Percentiles rank a stretch among this genome's conserved stretches.
Evolutionary conservation across 208 protist species (phyloP).

Genomic region (Leishmania lainsoni): DNA sequence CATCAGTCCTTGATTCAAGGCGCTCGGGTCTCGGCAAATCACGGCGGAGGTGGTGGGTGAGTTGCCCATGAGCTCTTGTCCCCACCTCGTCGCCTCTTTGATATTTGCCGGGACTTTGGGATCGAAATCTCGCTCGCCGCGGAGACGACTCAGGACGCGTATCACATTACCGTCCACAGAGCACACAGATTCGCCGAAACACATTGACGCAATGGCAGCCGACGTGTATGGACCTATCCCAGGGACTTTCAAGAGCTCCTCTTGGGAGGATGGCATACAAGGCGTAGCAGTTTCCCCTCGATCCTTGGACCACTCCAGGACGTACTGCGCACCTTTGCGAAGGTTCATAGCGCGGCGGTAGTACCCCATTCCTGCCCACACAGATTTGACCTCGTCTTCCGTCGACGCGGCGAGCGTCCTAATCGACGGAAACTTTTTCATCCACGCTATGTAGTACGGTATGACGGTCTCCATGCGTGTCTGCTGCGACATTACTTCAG

Average conservation of each 20-base stretch:
- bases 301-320: constrained; percentile 49
- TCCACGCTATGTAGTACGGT: constrained; percentile 89
- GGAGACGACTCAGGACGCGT: constrained; percentile 89
- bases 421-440: constrained; percentile 86
- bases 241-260: constrained; percentile 75
- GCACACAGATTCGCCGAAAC: constrained; percentile 69
- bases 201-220: constrained; percentile 92
- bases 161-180: constrained; percentile 94
- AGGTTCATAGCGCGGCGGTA: constrained; percentile 91
- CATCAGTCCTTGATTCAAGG: constrained; percentile 94
- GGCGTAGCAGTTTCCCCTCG: constrained; percentile 4
- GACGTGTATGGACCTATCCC: constrained; percentile 95
- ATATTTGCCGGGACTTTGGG: constrained; percentile 71
- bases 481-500: constrained; percentile 96
- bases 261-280: constrained; percentile 28
- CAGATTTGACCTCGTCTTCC: constrained; percentile 84
- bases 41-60: constrained; percentile 14
- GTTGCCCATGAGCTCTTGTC: constrained; percentile 59
- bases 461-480: constrained; percentile 93
- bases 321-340: constrained; percentile 83
- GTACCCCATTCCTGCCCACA: constrained; percentile 94
- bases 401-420: constrained; percentile 68
- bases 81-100: constrained; percentile 56
- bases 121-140: constrained; percentile 72
- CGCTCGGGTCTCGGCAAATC: constrained; percentile 47